Percentiles rank a stretch among this genome's conserved stretches.
Evolutionary conservation across 257 asterid genomes (phyloP).

Genomic region (Prunella vulgaris): DNA sequence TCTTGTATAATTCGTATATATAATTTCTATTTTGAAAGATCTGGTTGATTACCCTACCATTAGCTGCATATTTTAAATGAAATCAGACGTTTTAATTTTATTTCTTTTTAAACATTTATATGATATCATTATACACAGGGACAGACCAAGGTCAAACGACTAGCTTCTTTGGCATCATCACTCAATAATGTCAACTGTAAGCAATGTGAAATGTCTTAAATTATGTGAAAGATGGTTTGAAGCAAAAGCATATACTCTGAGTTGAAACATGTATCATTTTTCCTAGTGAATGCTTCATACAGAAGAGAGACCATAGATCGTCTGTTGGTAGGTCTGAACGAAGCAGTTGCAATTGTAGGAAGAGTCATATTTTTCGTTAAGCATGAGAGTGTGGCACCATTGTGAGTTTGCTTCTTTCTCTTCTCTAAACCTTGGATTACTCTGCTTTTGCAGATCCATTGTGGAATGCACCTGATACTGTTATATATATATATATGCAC

Average conservation of each 20-base stretch:
- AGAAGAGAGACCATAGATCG: conserved; percentile 54
- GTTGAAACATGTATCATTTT: conserved; percentile 14
- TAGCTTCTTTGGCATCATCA: conserved; percentile 67
- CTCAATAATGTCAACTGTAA: conserved; percentile 60
- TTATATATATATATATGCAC: neutral
- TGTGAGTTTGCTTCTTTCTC: conserved; percentile 47
- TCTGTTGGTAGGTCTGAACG: conserved; percentile 75
- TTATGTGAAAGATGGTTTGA: conserved; percentile 14
- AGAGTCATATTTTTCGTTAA: conserved; percentile 59
- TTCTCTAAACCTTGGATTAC: neutral
- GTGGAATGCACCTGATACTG: conserved; percentile 4
- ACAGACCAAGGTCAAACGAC: conserved; percentile 65
- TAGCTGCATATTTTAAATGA: neutral
- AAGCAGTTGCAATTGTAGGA: conserved; percentile 69
- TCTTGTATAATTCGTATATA: neutral
- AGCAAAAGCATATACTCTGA: conserved; percentile 11
- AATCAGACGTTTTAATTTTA: neutral
- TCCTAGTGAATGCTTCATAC: conserved; percentile 62
- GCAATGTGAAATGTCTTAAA: conserved; percentile 26
- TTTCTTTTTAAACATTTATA: neutral
- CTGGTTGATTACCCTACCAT: conserved; percentile 8
- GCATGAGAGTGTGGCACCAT: conserved; percentile 62
- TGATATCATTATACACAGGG: conserved; percentile 44
- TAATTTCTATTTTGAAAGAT: neutral
- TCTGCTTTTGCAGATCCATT: neutral